A percentile compares a stretch with the other conserved stretches of the same genome.
Evolutionary conservation across 805 yeast species (phyloP).

Genomic region (Schwanniomyces occidentalis): DNA sequence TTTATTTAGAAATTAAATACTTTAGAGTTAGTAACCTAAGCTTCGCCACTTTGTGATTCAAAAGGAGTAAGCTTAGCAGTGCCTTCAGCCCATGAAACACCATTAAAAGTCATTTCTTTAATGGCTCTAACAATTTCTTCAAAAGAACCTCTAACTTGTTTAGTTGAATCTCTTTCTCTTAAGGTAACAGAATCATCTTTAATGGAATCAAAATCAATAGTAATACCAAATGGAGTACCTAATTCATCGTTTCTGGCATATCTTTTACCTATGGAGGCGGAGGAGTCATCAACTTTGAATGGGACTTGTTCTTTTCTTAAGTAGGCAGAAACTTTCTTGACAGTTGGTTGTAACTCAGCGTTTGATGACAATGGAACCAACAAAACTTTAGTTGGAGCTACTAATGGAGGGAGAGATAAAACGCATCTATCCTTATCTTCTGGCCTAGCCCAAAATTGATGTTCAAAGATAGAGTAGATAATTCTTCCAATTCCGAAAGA

Average conservation of each 20-base stretch:
- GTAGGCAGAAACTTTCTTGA: constrained; percentile 63
- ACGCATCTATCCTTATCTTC: constrained; percentile 84
- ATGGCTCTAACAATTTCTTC: constrained; percentile 72
- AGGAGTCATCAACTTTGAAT: constrained; percentile 94
- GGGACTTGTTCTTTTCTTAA: constrained; percentile 84
- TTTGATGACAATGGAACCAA: constrained; percentile 91
- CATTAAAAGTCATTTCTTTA: constrained; percentile 70
- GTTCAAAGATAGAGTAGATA: constrained; percentile 90
- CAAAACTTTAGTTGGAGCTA: constrained; percentile 96
- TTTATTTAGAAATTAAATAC: no score
- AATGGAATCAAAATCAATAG: constrained; percentile 91
- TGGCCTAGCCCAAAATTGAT: constrained; percentile 91
- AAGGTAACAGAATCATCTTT: constrained; percentile 87
- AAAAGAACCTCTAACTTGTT: constrained; percentile 91
- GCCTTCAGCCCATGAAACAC: constrained; percentile 82
- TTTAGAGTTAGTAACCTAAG: no score
- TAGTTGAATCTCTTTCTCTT: constrained; percentile 96
- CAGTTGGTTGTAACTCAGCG: constrained; percentile 73
- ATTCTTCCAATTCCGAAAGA: constrained; percentile 99
- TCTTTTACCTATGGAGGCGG: constrained; percentile 97
- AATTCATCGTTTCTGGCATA: constrained; percentile 97
- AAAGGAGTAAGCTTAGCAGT: constrained; percentile 71
- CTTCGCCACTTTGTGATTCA: constrained; percentile 60
- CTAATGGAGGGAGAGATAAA: constrained; percentile 88
- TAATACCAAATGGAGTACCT: constrained; percentile 98